Base-by-base conservation (phyloP, 2,329 filamentous ascomycete species). In the Ophiocordyceps polyrhachis-furcata region DNA sequence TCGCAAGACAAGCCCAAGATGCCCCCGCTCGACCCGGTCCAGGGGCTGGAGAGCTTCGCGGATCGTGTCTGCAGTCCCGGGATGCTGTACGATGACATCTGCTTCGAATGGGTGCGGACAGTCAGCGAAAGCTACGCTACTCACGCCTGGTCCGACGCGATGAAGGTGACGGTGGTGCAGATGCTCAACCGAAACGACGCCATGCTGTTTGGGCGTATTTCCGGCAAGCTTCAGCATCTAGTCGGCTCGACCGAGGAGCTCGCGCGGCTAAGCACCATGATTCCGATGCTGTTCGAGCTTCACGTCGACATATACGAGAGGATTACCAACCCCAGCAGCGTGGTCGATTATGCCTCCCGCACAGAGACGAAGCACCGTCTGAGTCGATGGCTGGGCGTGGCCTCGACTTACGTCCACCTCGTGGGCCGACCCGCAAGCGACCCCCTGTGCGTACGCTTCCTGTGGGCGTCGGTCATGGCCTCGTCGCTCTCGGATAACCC, bases 261-360 rank as follows among this genome's bases (percentile, higher is more conserved):
- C 14, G 48, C 50, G 2, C 57, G 59, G 12, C 51, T 73, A 6
- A 64, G 69, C 46, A 54, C 56, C 1, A 61, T 76, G 5, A 60
- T 72, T 2, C 68, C 76, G 44, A 78, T 76, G 66, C 56, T 77
- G 1, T 74, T 78, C 43, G 76, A 80, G 52, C 63, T 79, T 5
- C 72, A 78, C 47, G 62, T 79, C 11, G 75, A 79, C 49, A 67
- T 77, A 7, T 76, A 74, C 49, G 73, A 76, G 46, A 64, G 70
- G 41, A 71, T 74, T 45, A 74, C 68, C 11, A 74, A 74, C 46
- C 71, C 72, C 2, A 74, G 65, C 51, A 74, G 69, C 46, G 66
- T 65, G 8, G 71, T 71, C 19, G 69, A 74, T 43, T 64, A 64
- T 42, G 59, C 56, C 5, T 68, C 68, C 12, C 64, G 69, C 2